These are phyloP conservation scores for Pseudonitzschia pungens DNA, from an alignment of 108 stramenopile genomes.

Conservation along the genomic window DNA sequence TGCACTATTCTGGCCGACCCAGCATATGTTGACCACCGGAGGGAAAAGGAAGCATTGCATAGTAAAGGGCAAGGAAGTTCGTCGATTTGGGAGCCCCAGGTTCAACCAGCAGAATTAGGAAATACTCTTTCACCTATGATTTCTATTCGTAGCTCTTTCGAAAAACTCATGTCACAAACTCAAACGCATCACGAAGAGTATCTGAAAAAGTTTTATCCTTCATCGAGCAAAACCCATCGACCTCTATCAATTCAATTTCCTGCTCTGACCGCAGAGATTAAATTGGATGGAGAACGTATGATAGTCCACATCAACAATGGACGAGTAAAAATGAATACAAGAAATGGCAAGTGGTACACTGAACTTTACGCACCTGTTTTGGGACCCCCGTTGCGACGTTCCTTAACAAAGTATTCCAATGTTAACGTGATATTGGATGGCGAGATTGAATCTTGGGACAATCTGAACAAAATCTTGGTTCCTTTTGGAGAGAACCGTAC, in stretches of 20 bases:
- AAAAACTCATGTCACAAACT: slow-evolving; percentile 52
- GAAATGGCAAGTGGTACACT: slow-evolving; percentile 50
- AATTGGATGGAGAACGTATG: slow-evolving; percentile 85
- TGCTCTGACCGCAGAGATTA: slow-evolving; percentile 74
- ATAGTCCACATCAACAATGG: slow-evolving; percentile 61
- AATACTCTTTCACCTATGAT: slow-evolving; percentile 77
- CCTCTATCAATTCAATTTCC: slow-evolving; percentile 67
- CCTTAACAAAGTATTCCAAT: slow-evolving; percentile 50
- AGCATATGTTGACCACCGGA: neutral
- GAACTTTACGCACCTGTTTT: slow-evolving; percentile 73
- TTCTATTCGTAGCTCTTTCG: slow-evolving; percentile 57
- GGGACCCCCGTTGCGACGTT: slow-evolving; percentile 69
- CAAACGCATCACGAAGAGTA: slow-evolving; percentile 44
- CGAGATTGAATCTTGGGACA: slow-evolving; percentile 80
- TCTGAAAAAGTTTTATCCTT: slow-evolving; percentile 17
- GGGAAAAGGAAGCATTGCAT: slow-evolving; percentile 7
- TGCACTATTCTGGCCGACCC: slow-evolving; percentile 46
- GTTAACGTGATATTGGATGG: slow-evolving; percentile 85
- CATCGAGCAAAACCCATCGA: neutral
- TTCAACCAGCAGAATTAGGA: slow-evolving; percentile 39
- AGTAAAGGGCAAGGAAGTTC: slow-evolving; percentile 7
- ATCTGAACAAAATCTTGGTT: slow-evolving; percentile 46
- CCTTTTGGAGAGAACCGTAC: slow-evolving; percentile 80
- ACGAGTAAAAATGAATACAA: slow-evolving; percentile 58
- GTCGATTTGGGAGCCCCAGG: slow-evolving; percentile 40